Evolutionary conservation across 495 filamentous ascomycete species (phyloP), one percentile per base, ranked within the genome.

Genomic region (Penicillium diatomitis): DNA sequence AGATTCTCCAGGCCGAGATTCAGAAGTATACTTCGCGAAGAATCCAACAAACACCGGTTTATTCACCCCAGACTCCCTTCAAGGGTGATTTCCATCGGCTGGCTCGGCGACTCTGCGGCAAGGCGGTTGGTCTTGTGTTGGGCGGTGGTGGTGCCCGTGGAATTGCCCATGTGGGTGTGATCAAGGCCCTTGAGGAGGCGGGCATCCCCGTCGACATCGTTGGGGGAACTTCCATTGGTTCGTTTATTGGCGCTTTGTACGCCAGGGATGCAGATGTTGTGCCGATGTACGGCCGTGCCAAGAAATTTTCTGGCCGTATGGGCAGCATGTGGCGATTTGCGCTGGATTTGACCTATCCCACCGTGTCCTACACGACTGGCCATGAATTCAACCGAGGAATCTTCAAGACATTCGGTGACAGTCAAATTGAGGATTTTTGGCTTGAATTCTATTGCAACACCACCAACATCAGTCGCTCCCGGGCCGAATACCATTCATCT

Each of bases 351-450:
- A 98, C 92, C 6, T 98, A 98, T 65, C 92, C 92, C 0, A 91
- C 88, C 10, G 82, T 81, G 20, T 95, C 90, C 9, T 98, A 98
- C 66, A 98, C 92, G 5, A 98, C 92, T 0, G 92, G 92, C 4
- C 92, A 98, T 64, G 92, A 97, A 58, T 98, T 98, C 78, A 98
- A 98, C 62, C 87, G 92, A 3, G 94, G 94, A 8, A 96, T 98
- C 60, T 98, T 97, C 79, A 97, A 97, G 68, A 89, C 92, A 0
- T 95, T 98, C 65, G 91, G 89, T 6, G 87, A 95, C 52, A 84
- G 86, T 35, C 92, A 96, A 64, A 97, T 98, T 47, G 92, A 98
- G 68, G 94, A 97, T 63, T 96, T 97, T 63, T 97, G 92, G 92
- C 79, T 98, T 10, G 88, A 95, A 50, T 98, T 90, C 68, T 98